These are phyloP conservation scores for Vitis riparia DNA, from an alignment of 164 flowering plant genomes.

Conservation along the genomic window DNA sequence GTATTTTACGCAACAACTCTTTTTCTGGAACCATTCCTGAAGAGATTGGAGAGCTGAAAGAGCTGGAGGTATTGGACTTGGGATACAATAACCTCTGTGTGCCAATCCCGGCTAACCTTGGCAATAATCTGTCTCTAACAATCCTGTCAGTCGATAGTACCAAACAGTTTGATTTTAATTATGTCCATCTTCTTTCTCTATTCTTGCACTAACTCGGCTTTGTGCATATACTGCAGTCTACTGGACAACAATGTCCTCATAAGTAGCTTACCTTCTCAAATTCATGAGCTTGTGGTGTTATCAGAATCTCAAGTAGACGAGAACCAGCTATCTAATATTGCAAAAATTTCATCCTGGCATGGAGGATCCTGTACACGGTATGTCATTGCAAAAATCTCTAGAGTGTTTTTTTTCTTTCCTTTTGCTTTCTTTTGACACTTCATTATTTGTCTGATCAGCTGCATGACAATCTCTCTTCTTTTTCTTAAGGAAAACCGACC, in stretches of 20 bases:
- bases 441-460: background rate
- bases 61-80: constrained; percentile 70
- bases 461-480: background rate
- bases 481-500: constrained; percentile 20
- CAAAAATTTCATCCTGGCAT: constrained; percentile 13
- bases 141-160: constrained; percentile 52
- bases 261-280: constrained; percentile 38
- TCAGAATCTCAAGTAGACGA: constrained; percentile 46
- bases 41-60: constrained; percentile 56
- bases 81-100: constrained; percentile 70
- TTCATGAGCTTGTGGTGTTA: constrained; percentile 30
- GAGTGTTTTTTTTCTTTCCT: background rate
- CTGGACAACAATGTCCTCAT: constrained; percentile 46
- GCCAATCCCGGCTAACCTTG: constrained; percentile 50
- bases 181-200: background rate
- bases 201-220: constrained; percentile 3
- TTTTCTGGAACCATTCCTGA: constrained; percentile 67
- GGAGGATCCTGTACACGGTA: constrained; percentile 22
- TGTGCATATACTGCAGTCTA: constrained; percentile 28
- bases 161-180: background rate
- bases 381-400: background rate
- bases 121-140: constrained; percentile 41
- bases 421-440: background rate
- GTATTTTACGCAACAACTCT: constrained; percentile 70
- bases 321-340: constrained; percentile 15